These are phyloP conservation scores for Aspergillus heteromorphus DNA, from an alignment of 495 filamentous ascomycete species.

Conservation along the genomic window DNA sequence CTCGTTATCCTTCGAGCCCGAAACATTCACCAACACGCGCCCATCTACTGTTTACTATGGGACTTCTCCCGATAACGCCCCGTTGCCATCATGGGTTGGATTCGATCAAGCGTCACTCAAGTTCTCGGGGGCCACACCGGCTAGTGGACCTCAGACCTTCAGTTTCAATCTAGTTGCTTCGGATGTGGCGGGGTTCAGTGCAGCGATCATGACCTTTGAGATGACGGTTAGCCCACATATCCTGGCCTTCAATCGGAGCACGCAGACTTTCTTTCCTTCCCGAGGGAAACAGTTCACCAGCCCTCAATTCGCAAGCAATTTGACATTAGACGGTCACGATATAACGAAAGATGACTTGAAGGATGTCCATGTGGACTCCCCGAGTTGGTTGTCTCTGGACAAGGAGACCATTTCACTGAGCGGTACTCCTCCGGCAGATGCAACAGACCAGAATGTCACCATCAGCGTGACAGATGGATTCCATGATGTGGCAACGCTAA, in stretches of 20 bases:
- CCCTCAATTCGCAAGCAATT: slow-evolving; percentile 42
- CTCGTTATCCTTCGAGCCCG: slow-evolving; percentile 40
- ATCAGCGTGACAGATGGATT: slow-evolving; percentile 60
- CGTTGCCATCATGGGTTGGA: slow-evolving; percentile 79
- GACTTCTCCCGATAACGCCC: slow-evolving; percentile 68
- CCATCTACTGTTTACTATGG: slow-evolving; percentile 65
- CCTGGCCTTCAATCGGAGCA: slow-evolving; percentile 53
- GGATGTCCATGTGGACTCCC: slow-evolving; percentile 47
- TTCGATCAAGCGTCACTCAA: slow-evolving; percentile 62
- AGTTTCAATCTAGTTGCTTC: slow-evolving; percentile 71
- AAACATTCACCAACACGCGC: slow-evolving; percentile 44
- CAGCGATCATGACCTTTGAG: slow-evolving; percentile 57
- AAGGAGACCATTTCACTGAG: slow-evolving; percentile 53
- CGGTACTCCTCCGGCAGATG: slow-evolving; percentile 56
- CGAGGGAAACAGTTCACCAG: slow-evolving; percentile 51
- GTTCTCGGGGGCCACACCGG: slow-evolving; percentile 71
- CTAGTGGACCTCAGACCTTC: slow-evolving; percentile 67
- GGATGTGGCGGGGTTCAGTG: slow-evolving; percentile 72
- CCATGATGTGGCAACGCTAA: slow-evolving; percentile 57
- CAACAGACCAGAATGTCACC: slow-evolving; percentile 56
- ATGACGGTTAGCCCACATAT: slow-evolving; percentile 66
- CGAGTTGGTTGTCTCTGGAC: slow-evolving; percentile 68
- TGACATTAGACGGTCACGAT: slow-evolving; percentile 59
- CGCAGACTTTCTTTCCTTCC: slow-evolving; percentile 55
- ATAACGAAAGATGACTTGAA: slow-evolving; percentile 41